Percentiles rank a stretch among this genome's conserved stretches.
These are phyloP conservation scores for Cryphonectria naterciae DNA, from an alignment of 2,329 filamentous ascomycete species.

Conservation along the genomic window DNA sequence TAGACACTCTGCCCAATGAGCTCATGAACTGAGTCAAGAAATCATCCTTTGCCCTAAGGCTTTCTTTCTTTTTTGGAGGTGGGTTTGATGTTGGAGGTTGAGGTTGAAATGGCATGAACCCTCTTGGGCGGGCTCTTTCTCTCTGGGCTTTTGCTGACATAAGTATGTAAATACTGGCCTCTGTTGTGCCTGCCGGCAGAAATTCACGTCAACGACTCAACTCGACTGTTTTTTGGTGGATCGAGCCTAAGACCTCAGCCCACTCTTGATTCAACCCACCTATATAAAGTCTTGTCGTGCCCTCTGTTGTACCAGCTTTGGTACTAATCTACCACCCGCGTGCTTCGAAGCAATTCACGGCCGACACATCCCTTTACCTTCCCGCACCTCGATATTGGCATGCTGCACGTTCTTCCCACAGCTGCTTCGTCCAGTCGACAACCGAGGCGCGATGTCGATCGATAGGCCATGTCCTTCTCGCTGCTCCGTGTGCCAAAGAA, in stretches of 20 bases:
- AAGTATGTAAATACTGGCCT: not conserved
- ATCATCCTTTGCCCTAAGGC: not conserved
- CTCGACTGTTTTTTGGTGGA: not conserved
- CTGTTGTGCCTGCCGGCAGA: conserved; percentile 12
- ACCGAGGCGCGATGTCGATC: conserved; percentile 29
- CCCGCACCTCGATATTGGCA: conserved; percentile 13
- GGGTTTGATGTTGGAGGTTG: not conserved
- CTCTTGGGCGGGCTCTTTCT: not conserved
- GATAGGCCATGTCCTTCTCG: conserved; percentile 37
- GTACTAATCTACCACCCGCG: not conserved
- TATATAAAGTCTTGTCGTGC: not conserved
- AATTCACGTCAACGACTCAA: conserved; percentile 12
- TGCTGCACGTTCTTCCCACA: conserved; percentile 11
- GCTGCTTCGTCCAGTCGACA: conserved; percentile 24
- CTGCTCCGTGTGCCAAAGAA: conserved; percentile 49
- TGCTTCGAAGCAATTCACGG: not conserved
- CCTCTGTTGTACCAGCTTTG: not conserved
- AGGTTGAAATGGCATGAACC: not conserved
- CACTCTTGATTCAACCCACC: not conserved
- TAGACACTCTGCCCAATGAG: conserved; percentile 3
- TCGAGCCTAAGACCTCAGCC: conserved; percentile 12
- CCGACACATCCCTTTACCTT: not conserved
- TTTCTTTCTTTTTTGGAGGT: no score
- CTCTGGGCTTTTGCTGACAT: not conserved
- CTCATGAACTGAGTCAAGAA: conserved; percentile 6